These are phyloP conservation scores for Cryphonectria carpinicola DNA, from an alignment of 2,329 filamentous ascomycete genomes.

Conservation along the genomic window DNA sequence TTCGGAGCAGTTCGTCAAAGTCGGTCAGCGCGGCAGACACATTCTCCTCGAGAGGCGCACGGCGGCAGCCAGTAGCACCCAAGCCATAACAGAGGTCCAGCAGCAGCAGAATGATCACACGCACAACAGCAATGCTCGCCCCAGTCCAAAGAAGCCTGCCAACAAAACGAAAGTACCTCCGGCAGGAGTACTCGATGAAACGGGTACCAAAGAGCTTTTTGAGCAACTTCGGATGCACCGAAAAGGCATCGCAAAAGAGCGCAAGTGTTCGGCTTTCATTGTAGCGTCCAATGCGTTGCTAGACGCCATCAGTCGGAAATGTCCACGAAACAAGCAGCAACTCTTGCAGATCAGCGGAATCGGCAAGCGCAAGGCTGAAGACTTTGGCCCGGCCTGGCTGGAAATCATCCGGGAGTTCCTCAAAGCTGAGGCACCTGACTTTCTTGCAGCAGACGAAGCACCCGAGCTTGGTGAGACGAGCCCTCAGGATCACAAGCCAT, in stretches of 20 bases:
- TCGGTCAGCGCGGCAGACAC: conserved; percentile 17
- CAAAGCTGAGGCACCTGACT: neutral
- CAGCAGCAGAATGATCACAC: neutral
- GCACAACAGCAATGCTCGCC: neutral
- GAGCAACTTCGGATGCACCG: conserved; percentile 15
- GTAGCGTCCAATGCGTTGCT: conserved; percentile 16
- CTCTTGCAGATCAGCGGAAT: conserved; percentile 15
- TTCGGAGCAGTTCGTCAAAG: neutral
- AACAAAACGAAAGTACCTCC: neutral
- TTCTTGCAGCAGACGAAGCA: neutral
- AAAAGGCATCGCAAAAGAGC: conserved; percentile 12
- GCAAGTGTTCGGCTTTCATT: conserved; percentile 15
- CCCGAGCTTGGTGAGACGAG: neutral
- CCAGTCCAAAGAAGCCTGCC: neutral
- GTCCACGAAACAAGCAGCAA: conserved; percentile 14
- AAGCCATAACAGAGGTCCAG: neutral
- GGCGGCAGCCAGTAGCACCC: neutral
- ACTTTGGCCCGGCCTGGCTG: conserved; percentile 22
- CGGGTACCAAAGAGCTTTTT: conserved; percentile 11
- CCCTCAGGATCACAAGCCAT: neutral
- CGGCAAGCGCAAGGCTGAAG: conserved; percentile 9
- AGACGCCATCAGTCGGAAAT: conserved; percentile 11
- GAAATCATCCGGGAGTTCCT: conserved; percentile 14
- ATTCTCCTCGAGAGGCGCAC: conserved; percentile 5
- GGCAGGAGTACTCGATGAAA: neutral